Evolutionary conservation across 2,329 filamentous ascomycete species (phyloP).

Genomic region (Bimuria novae-zelandiae): DNA sequence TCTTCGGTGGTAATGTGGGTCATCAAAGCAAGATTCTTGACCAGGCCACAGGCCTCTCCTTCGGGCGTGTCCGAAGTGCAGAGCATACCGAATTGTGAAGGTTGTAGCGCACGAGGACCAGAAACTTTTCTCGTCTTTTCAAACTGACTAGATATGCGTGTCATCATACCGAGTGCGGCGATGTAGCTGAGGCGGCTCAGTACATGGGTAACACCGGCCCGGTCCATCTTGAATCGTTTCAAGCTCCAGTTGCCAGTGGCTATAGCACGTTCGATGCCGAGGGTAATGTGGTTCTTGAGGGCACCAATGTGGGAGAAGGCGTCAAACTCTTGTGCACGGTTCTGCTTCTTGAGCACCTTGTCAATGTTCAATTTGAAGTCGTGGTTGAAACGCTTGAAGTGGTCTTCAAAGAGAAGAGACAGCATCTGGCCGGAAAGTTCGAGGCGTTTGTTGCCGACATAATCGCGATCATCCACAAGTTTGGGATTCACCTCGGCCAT

Average conservation of each 20-base stretch:
- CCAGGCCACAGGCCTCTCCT: slow-evolving; percentile 95
- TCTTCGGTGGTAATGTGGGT: slow-evolving; percentile 98
- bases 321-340: slow-evolving; percentile 85
- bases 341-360: slow-evolving; percentile 92
- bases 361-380: slow-evolving; percentile 93
- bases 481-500: slow-evolving; percentile 91
- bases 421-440: slow-evolving; percentile 94
- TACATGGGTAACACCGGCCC: slow-evolving; percentile 95
- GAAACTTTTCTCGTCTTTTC: slow-evolving; percentile 98
- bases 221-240: slow-evolving; percentile 98
- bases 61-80: slow-evolving; percentile 97
- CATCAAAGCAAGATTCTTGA: slow-evolving; percentile 98
- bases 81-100: slow-evolving; percentile 97
- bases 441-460: slow-evolving; percentile 95
- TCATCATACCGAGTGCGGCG: slow-evolving; percentile 98
- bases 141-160: slow-evolving; percentile 95
- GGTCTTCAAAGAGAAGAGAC: slow-evolving; percentile 91
- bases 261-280: slow-evolving; percentile 93
- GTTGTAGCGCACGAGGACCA: slow-evolving; percentile 92
- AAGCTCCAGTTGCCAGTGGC: slow-evolving; percentile 98
- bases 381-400: slow-evolving; percentile 93
- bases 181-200: slow-evolving; percentile 96
- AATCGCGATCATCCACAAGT: slow-evolving; percentile 93
- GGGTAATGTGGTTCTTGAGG: slow-evolving; percentile 84
- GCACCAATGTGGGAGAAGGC: slow-evolving; percentile 82